A percentile compares a stretch with the other conserved stretches of the same genome.
These are phyloP conservation scores for Furcasterigmium sp. DNA, from an alignment of 2,329 filamentous ascomycete species.

Conservation along the genomic window DNA sequence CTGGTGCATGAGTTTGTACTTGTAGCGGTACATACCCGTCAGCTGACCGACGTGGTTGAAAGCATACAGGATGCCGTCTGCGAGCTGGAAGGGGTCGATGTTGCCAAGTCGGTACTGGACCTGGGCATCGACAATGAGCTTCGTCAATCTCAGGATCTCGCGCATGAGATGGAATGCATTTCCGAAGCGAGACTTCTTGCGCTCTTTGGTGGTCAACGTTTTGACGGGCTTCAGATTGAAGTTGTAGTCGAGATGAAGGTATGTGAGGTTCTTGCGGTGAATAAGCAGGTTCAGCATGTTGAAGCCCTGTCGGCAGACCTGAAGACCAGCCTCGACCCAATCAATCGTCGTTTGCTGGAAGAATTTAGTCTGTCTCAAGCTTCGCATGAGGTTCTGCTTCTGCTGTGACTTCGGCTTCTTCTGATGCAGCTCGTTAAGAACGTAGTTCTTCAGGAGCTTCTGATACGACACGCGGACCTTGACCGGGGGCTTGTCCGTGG, in stretches of 20 bases:
- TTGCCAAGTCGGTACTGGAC: conserved; percentile 97
- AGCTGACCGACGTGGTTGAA: conserved; percentile 99
- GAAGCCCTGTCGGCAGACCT: conserved; percentile 96
- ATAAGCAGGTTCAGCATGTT: conserved; percentile 99
- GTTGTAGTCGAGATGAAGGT: conserved; percentile 97
- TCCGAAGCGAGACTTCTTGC: conserved; percentile 98
- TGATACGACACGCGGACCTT: conserved; percentile 98
- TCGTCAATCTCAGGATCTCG: conserved; percentile 91
- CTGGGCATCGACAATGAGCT: conserved; percentile 96
- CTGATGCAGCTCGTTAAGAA: conserved; percentile 94
- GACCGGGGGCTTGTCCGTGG: conserved; percentile 77
- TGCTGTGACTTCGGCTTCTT: conserved; percentile 93
- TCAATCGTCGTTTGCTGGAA: conserved; percentile 99
- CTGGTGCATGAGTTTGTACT: conserved; percentile 99
- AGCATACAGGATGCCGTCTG: conserved; percentile 97
- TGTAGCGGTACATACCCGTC: conserved; percentile 99
- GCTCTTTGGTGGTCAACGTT: conserved; percentile 95
- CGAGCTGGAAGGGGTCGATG: conserved; percentile 97
- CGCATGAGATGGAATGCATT: conserved; percentile 99
- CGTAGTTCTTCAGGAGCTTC: conserved; percentile 92
- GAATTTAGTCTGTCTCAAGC: conserved; percentile 94
- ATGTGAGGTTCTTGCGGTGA: conserved; percentile 96
- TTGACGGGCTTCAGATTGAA: conserved; percentile 99
- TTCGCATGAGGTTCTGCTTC: conserved; percentile 85
- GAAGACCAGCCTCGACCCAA: conserved; percentile 97